A percentile compares a stretch with the other conserved stretches of the same genome.
These are phyloP conservation scores for Amanita subjunquillea DNA, from an alignment of 768 basidiomycete genomes.

Conservation along the genomic window DNA sequence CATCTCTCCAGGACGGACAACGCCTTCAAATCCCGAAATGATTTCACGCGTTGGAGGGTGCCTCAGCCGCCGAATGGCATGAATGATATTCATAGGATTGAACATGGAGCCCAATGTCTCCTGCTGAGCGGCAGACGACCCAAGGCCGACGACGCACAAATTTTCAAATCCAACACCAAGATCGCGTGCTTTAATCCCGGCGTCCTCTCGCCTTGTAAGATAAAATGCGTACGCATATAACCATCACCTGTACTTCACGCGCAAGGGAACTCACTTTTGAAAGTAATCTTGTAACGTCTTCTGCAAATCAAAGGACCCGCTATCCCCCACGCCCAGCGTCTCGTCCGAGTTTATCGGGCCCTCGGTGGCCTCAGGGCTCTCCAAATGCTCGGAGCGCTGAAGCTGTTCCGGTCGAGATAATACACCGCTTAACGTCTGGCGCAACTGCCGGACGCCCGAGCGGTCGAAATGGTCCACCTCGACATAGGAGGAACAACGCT, in stretches of 20 bases:
- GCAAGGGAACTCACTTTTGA: conserved; percentile 17
- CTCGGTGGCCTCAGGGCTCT: not conserved
- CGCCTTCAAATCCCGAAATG: conserved; percentile 52
- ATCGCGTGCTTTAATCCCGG: conserved; percentile 38
- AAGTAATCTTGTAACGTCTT: conserved; percentile 20
- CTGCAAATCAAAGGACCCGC: conserved; percentile 27
- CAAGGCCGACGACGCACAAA: conserved; percentile 50
- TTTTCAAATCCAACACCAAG: conserved; percentile 54
- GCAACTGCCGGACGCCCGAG: conserved; percentile 31
- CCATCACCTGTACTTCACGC: conserved; percentile 6
- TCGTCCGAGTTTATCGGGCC: conserved; percentile 15
- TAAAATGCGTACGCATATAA: not conserved
- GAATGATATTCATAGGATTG: conserved; percentile 37
- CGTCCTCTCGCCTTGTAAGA: conserved; percentile 31
- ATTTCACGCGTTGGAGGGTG: conserved; percentile 60
- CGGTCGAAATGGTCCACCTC: conserved; percentile 45
- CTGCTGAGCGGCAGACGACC: conserved; percentile 43
- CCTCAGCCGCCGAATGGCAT: conserved; percentile 31
- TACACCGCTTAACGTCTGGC: conserved; percentile 21
- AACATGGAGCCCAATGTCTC: conserved; percentile 54
- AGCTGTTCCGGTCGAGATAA: conserved; percentile 3
- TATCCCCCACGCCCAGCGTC: conserved; percentile 9
- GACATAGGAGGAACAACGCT: conserved; percentile 19
- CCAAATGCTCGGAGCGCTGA: not conserved
- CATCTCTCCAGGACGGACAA: conserved; percentile 67